phyloP scores from a whole-genome alignment of 805 yeast genomes.

The Candida caryicola region DNA sequence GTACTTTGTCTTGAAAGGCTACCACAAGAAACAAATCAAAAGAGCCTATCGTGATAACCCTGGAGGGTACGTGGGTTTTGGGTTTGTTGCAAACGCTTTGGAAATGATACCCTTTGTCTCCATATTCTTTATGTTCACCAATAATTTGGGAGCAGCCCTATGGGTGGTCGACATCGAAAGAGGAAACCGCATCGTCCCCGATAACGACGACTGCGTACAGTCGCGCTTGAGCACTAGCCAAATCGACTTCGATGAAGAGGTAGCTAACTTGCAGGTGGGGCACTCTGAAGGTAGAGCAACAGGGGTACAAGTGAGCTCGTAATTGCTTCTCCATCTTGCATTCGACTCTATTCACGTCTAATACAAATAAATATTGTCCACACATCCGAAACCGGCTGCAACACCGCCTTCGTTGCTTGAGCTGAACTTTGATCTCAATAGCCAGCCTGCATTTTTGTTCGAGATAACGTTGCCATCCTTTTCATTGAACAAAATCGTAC shows the following conservation, averaged over 20 bases:
- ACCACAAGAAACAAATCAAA: slow-evolving; percentile 39
- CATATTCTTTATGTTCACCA: slow-evolving; percentile 54
- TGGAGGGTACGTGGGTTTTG: slow-evolving; percentile 50
- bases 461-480: slow-evolving; percentile 49
- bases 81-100: slow-evolving; percentile 47
- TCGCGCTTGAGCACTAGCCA: not conserved
- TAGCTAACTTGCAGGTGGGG: too few relatives aligned
- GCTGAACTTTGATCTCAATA: slow-evolving; percentile 84
- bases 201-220: not conserved
- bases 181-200: not conserved
- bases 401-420: slow-evolving; percentile 96
- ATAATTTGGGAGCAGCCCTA: slow-evolving; percentile 59
- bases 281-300: too few relatives aligned
- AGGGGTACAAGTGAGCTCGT: too few relatives aligned
- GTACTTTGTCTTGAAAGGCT: slow-evolving; percentile 57
- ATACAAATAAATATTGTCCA: slow-evolving; percentile 73
- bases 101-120: slow-evolving; percentile 56
- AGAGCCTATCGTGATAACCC: slow-evolving; percentile 32
- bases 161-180: slow-evolving; percentile 48
- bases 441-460: slow-evolving; percentile 78
- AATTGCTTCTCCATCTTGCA: too few relatives aligned
- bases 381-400: slow-evolving; percentile 98
- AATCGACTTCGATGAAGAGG: not conserved
- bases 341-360: slow-evolving; percentile 13
- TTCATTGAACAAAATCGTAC: slow-evolving; percentile 74